Evolutionary conservation across 2,329 filamentous ascomycete species (phyloP), one percentile per base, ranked within the genome.

Genomic region (Ophiostoma sp.): DNA sequence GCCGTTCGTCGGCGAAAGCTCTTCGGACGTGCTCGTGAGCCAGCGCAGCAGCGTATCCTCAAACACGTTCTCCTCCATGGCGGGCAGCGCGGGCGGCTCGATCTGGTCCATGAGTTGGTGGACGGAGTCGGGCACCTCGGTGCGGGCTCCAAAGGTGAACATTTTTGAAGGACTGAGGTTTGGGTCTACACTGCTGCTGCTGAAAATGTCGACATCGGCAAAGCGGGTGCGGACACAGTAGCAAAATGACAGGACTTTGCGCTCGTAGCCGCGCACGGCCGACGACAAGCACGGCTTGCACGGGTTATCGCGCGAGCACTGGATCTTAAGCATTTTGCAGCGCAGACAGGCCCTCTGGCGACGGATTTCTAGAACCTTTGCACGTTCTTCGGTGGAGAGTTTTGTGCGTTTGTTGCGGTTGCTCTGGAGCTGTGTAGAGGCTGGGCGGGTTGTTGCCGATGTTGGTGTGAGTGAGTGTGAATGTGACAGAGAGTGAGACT

Each of bases 201-300:
- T 17, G 17, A 76, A 76, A 62, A 77, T 77, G 71, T 78, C 75
- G 62, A 77, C 74, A 68, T 77, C 76, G 71, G 68, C 72, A 69
- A 77, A 77, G 13, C 74, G 72, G 6, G 76, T 77, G 10, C 76
- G 72, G 17, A 77, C 74, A 70, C 75, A 77, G 74, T 75, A 77
- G 71, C 75, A 76, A 54, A 76, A 77, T 0, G 75, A 76, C 67
- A 77, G 62, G 0, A 77, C 76, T 68, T 75, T 77, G 52, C 75
- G 73, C 72, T 75, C 74, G 27, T 70, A 74, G 0, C 75, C 75
- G 27, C 70, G 72, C 48, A 76, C 74, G 17, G 76, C 76, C 23
- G 76, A 77, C 15, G 74, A 73, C 20, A 76, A 69, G 68, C 76
- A 77, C 20, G 75, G 73, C 68, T 75, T 73, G 70, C 75, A 77